phyloP scores from a whole-genome alignment of 306 rosid species.

The Vigna angularis region DNA sequence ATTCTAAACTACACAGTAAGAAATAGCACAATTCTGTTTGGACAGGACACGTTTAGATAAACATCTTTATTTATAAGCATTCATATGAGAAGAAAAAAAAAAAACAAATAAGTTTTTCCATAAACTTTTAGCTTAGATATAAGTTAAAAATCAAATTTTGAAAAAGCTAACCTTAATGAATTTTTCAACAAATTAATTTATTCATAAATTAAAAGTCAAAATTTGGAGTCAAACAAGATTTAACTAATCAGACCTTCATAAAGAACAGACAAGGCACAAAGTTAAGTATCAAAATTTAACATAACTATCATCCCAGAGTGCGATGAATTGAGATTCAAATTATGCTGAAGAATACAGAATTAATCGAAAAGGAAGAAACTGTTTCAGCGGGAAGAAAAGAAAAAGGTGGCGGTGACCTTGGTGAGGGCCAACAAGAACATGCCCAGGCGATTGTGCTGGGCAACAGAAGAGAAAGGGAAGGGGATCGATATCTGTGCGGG shows the following conservation, averaged over 20 bases:
- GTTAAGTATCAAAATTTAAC: background rate
- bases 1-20: background rate
- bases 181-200: background rate
- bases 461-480: constrained; percentile 75
- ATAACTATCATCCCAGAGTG: background rate
- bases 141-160: background rate
- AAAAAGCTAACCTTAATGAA: background rate
- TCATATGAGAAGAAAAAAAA: background rate
- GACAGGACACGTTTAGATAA: background rate
- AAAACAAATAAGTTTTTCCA: too few relatives aligned
- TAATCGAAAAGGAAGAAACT: background rate
- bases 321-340: background rate
- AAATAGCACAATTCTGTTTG: background rate
- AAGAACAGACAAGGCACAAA: background rate
- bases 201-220: too few relatives aligned
- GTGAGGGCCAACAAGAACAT: constrained; percentile 80
- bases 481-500: constrained; percentile 71
- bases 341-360: background rate
- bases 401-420: constrained; percentile 53
- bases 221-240: background rate
- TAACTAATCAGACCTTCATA: background rate
- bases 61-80: background rate
- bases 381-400: background rate
- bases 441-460: constrained; percentile 87
- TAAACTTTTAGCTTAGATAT: background rate